Base-by-base conservation (phyloP, 371 early-diverging fungal species). In the Lichtheimia corymbifera region DNA sequence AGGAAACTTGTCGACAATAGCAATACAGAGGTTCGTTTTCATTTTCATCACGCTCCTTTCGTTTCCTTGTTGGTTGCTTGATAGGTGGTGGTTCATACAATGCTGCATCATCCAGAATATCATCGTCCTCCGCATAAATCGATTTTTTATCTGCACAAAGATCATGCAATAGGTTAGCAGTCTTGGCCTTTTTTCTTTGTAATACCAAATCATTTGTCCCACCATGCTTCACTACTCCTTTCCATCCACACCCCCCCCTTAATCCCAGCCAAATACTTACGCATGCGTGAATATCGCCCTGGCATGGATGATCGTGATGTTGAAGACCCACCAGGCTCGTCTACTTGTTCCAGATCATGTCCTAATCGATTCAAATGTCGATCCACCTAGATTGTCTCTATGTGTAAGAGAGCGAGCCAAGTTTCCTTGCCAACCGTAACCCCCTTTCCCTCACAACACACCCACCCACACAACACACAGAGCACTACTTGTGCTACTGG, bases 1-100 rank as follows among this genome's bases (percentile, higher is more conserved):
- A 97, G n/a, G 96, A 95, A 6, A 98, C 95, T 72, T 96, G 94
- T 50, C 91, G 84, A 66, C 98, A 98, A 61, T 89, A 90, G 68
- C 98, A 98, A 71, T 98, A 98, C 0, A 87, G 79, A 20, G 95
- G 96, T 68, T 97, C 98, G 61, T 93, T 68, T 30, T 68, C 63
- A 18, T 59, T 54, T 4, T 63, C 62, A 50, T 73, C 76, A 53
- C 68, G 47, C 53, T 72, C 78, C 42, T 72, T 72, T 50, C 70
- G 67, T 59, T 74, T 74, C 50, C 67, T 5, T 67, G 50, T 9
- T 51, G 52, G 47, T 22, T 47, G 47, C n/a, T 47, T 47, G 5
- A 47, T 47, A 1, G 47, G 57, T 25, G 63, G 62, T 15, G 62
- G 50, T 12, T 62, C 57, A 3, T 56, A 17, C 22, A 28, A 50